Evolutionary conservation across 768 basidiomycete genomes (phyloP).

Genomic region (Mycena venus): DNA sequence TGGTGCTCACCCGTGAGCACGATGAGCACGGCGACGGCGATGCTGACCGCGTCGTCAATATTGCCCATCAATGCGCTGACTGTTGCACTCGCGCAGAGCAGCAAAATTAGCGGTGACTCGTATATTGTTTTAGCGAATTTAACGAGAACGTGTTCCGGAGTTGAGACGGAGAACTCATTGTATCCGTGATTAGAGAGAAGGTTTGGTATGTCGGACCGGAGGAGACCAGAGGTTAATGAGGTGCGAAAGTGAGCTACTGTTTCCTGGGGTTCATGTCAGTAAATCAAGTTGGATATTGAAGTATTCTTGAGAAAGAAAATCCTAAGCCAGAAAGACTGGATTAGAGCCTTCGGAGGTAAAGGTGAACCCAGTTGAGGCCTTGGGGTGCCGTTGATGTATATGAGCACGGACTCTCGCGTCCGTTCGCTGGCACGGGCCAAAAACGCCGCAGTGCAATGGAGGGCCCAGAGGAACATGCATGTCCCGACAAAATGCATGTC

Average conservation of each 20-base stretch:
- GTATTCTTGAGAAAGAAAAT: no score
- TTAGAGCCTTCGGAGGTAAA: no score
- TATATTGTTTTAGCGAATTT: slow-evolving; percentile 97
- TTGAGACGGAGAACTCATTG: slow-evolving; percentile 92
- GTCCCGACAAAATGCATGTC: no score
- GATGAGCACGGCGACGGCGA: slow-evolving; percentile 91
- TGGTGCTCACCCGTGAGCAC: slow-evolving; percentile 86
- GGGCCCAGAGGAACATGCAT: no score
- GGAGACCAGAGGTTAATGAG: slow-evolving; percentile 71
- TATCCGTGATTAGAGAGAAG: slow-evolving; percentile 83
- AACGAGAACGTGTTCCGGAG: slow-evolving; percentile 83
- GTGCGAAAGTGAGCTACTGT: slow-evolving; percentile 81
- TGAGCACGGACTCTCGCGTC: no score
- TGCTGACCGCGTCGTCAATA: slow-evolving; percentile 93
- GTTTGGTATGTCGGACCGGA: slow-evolving; percentile 70
- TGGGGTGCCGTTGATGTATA: no score
- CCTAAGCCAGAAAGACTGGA: no score
- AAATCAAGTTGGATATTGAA: slow-evolving; percentile 3
- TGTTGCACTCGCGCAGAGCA: slow-evolving; percentile 90
- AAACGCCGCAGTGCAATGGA: no score
- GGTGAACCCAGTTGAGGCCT: no score
- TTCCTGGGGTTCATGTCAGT: slow-evolving; percentile 62
- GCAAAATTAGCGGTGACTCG: slow-evolving; percentile 92
- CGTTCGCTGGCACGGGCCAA: no score
- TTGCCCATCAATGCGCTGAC: slow-evolving; percentile 97